phyloP scores from a whole-genome alignment of 2,329 filamentous ascomycete species.

The Pseudogymnoascus sp. region DNA sequence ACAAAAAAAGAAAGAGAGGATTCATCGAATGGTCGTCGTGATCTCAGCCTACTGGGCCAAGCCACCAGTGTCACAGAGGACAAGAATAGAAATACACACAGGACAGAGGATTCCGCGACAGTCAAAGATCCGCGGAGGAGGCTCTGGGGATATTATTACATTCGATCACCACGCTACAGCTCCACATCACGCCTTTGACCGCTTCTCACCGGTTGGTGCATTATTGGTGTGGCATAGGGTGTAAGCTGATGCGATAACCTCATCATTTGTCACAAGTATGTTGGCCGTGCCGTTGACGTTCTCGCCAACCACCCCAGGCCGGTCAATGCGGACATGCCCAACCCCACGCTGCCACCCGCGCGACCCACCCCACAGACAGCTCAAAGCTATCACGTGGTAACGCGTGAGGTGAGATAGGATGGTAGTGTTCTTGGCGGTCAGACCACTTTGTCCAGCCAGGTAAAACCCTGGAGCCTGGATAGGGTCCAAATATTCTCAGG shows the following conservation, averaged over 20 bases:
- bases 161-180: neutral
- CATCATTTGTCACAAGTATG: neutral
- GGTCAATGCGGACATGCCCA: neutral
- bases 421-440: neutral
- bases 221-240: neutral
- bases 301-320: neutral
- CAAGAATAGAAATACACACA: neutral
- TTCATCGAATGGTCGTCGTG: neutral
- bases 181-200: neutral
- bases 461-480: neutral
- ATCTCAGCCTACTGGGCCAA: neutral
- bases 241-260: neutral
- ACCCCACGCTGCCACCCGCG: neutral
- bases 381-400: neutral
- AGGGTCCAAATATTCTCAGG: neutral
- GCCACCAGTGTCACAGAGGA: neutral
- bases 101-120: neutral
- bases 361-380: neutral
- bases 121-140: neutral
- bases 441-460: neutral
- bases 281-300: conserved; percentile 1
- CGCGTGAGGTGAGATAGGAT: neutral
- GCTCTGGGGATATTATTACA: neutral
- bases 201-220: neutral
- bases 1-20: neutral